A percentile compares a stretch with the other conserved stretches of the same genome.
phyloP scores from a whole-genome alignment of 257 asterid species.

The Solanum appendiculatum region DNA sequence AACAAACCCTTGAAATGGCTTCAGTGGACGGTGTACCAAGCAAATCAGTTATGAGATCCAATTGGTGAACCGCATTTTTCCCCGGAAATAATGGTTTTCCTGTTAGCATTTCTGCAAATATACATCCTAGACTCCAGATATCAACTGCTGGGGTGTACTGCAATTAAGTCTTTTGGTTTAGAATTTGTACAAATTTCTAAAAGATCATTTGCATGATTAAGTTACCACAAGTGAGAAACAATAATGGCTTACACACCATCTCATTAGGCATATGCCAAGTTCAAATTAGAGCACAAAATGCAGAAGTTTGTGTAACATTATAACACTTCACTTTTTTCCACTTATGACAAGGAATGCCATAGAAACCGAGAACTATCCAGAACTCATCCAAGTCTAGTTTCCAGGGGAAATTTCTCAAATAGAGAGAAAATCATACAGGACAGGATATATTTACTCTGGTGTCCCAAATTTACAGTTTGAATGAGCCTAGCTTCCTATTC shows the following conservation, averaged over 20 bases:
- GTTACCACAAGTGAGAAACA: neutral
- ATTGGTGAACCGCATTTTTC: conserved; percentile 76
- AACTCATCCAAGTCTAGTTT: neutral
- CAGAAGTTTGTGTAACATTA: neutral
- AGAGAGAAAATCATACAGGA: neutral
- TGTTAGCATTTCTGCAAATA: conserved; percentile 80
- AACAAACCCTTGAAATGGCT: conserved; percentile 76
- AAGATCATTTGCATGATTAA: neutral
- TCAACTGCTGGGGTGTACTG: conserved; percentile 97
- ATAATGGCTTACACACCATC: neutral
- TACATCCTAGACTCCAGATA: conserved; percentile 96
- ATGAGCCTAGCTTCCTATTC: neutral
- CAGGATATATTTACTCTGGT: neutral
- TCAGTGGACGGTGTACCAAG: conserved; percentile 83
- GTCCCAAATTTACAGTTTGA: neutral
- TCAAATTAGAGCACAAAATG: neutral
- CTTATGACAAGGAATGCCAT: neutral
- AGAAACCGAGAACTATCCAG: neutral
- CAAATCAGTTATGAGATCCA: conserved; percentile 88
- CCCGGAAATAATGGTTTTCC: conserved; percentile 93
- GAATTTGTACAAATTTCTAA: neutral
- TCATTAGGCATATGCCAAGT: neutral
- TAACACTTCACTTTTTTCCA: neutral
- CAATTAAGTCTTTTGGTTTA: conserved; percentile 4
- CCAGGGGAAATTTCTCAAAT: neutral